Percentiles rank a stretch among this genome's conserved stretches.
These are phyloP conservation scores for Hypsizygus marmoreus DNA, from an alignment of 768 basidiomycete genomes.

Conservation along the genomic window DNA sequence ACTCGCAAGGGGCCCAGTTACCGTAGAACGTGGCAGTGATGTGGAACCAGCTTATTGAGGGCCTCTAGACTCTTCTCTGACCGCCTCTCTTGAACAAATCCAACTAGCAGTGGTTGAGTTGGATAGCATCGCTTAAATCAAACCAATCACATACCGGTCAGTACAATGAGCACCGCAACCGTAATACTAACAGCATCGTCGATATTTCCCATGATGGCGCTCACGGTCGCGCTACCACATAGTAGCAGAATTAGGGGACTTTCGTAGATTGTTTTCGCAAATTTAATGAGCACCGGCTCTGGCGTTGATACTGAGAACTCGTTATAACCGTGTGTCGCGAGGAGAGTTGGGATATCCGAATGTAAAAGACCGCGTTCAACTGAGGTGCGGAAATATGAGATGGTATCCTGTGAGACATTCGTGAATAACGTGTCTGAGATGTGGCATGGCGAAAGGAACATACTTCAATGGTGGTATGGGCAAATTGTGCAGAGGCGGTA, in stretches of 20 bases:
- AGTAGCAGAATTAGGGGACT: constrained; percentile 89
- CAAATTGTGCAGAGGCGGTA: constrained; percentile 70
- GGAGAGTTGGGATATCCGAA: constrained; percentile 62
- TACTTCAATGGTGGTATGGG: constrained; percentile 67
- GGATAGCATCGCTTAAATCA: neutral
- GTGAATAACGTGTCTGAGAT: constrained; percentile 4
- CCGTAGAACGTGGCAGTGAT: constrained; percentile 91
- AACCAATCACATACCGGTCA: constrained; percentile 68
- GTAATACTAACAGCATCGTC: constrained; percentile 95
- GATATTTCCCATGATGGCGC: constrained; percentile 91
- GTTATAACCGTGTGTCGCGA: constrained; percentile 81
- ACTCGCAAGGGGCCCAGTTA: constrained; percentile 28
- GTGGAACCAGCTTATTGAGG: constrained; percentile 94
- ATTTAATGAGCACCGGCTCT: constrained; percentile 83
- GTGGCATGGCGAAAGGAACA: constrained; percentile 21
- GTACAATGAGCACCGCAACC: constrained; percentile 87
- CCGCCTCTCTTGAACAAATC: constrained; percentile 92
- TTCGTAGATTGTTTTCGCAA: constrained; percentile 94
- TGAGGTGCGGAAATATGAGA: constrained; percentile 71
- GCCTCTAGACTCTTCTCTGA: constrained; percentile 95
- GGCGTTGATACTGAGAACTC: constrained; percentile 87
- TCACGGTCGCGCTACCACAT: constrained; percentile 87
- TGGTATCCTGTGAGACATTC: constrained; percentile 58
- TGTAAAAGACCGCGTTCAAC: constrained; percentile 60
- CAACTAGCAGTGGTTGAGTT: constrained; percentile 49